Conservation (phyloP, 371 early-diverging fungal species). For the Synchytrium microbalum region DNA sequence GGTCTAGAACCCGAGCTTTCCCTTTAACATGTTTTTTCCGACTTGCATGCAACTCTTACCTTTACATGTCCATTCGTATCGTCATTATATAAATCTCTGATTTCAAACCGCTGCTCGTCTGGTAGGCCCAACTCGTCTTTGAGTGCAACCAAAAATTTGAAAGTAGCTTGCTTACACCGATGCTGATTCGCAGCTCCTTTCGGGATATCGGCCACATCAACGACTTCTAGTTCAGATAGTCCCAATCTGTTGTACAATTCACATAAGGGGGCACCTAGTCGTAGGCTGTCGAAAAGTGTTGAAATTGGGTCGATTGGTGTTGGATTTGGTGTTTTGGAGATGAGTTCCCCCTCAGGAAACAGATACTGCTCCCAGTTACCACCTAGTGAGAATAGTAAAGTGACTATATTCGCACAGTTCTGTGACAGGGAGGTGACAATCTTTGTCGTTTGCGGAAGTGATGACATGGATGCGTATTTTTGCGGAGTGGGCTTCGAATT, state of each 20-base stretch:
- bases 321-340: too few species aligned
- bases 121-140: conserved; percentile 54
- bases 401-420: not conserved
- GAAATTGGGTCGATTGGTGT: conserved; percentile 87
- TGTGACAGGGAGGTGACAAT: too few species aligned
- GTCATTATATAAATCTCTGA: conserved; percentile 79
- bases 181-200: conserved; percentile 46
- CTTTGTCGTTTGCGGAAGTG: too few species aligned
- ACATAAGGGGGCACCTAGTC: conserved; percentile 83
- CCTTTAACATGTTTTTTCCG: conserved; percentile 9
- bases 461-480: too few species aligned
- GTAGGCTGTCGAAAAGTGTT: conserved; percentile 79
- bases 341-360: not conserved
- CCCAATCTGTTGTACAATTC: conserved; percentile 69
- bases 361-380: not conserved
- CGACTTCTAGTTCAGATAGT: conserved; percentile 41
- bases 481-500: too few species aligned
- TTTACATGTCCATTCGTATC: conserved; percentile 94
- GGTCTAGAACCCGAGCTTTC: too few species aligned
- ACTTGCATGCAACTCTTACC: conserved; percentile 42
- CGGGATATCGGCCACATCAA: conserved; percentile 36
- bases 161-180: conserved; percentile 75
- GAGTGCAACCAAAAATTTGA: conserved; percentile 69
- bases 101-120: conserved; percentile 71
- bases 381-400: not conserved